Conservation (phyloP, 2,329 filamentous ascomycete species). For the Cyanodermella asteris region DNA sequence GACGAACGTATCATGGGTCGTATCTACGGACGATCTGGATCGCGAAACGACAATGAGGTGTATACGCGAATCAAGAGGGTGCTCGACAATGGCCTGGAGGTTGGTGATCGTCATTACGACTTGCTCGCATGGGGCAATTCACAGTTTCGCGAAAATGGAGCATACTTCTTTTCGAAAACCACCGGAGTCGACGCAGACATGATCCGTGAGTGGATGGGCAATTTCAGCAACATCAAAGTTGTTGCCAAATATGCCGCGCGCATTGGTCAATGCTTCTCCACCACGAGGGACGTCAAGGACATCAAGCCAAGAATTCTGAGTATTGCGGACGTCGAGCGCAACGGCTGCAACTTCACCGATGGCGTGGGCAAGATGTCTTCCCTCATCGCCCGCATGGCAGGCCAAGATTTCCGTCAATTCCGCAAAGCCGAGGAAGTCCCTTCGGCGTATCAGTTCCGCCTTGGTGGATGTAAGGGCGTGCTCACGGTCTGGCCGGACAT, state of each 20-base stretch:
- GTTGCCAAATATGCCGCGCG: slow-evolving; percentile 82
- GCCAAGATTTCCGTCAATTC: slow-evolving; percentile 42
- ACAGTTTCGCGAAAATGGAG: slow-evolving; percentile 76
- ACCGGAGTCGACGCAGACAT: slow-evolving; percentile 44
- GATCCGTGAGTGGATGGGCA: slow-evolving; percentile 72
- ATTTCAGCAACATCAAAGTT: slow-evolving; percentile 57
- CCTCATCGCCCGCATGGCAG: slow-evolving; percentile 52
- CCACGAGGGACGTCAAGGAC: slow-evolving; percentile 52
- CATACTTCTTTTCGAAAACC: slow-evolving; percentile 73
- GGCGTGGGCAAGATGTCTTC: slow-evolving; percentile 82
- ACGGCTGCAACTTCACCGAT: slow-evolving; percentile 61
- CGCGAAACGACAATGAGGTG: too few relatives aligned
- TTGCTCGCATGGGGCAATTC: slow-evolving; percentile 93
- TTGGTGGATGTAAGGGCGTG: slow-evolving; percentile 83
- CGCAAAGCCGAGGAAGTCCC: slow-evolving; percentile 35
- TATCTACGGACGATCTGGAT: too few relatives aligned
- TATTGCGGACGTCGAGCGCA: slow-evolving; percentile 47
- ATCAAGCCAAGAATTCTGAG: slow-evolving; percentile 34
- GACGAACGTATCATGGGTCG: too few relatives aligned
- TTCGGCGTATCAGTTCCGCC: slow-evolving; percentile 75
- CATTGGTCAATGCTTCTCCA: slow-evolving; percentile 88
- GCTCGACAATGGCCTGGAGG: slow-evolving; percentile 54
- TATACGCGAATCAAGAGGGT: slow-evolving; percentile 53
- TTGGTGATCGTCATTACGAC: slow-evolving; percentile 64
- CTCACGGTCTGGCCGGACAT: slow-evolving; percentile 52